These are phyloP conservation scores for Passiflora organensis DNA, from an alignment of 345 rosid genomes.

Conservation along the genomic window DNA sequence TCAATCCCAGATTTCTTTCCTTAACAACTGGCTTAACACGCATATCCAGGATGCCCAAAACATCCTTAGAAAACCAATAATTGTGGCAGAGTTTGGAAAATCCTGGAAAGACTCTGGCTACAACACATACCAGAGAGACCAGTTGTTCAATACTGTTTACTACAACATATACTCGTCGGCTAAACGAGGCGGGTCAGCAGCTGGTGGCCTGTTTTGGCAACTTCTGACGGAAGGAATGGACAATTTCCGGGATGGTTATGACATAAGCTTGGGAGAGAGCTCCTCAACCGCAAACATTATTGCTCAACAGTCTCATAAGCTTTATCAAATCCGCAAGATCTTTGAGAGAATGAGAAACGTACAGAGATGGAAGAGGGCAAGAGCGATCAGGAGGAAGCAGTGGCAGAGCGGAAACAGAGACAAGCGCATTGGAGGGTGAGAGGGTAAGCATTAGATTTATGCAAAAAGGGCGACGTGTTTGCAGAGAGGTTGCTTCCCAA, in stretches of 20 bases:
- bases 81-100: slow-evolving; percentile 43
- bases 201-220: slow-evolving; percentile 48
- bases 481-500: too few species aligned
- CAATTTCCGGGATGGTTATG: slow-evolving; percentile 33
- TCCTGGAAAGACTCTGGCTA: slow-evolving; percentile 28
- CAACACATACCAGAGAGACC: slow-evolving; percentile 17
- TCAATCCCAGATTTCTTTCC: slow-evolving; percentile 20
- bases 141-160: slow-evolving; percentile 27
- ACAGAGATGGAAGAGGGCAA: too few species aligned
- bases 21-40: slow-evolving; percentile 31
- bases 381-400: too few species aligned
- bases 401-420: too few species aligned
- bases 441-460: too few species aligned
- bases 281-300: slow-evolving; percentile 22
- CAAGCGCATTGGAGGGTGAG: too few species aligned
- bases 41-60: slow-evolving; percentile 30
- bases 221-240: slow-evolving; percentile 35
- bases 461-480: too few species aligned
- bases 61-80: slow-evolving; percentile 36
- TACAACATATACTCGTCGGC: slow-evolving; percentile 22
- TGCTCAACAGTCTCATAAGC: slow-evolving; percentile 21
- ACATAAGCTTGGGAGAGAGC: slow-evolving; percentile 26
- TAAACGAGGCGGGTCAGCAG: slow-evolving; percentile 26
- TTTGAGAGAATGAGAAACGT: too few species aligned
- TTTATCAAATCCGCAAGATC: too few species aligned